Evolutionary conservation across 805 yeast genomes (phyloP), one percentile per base, ranked within the genome.

Genomic region (Yarrowia sp.): DNA sequence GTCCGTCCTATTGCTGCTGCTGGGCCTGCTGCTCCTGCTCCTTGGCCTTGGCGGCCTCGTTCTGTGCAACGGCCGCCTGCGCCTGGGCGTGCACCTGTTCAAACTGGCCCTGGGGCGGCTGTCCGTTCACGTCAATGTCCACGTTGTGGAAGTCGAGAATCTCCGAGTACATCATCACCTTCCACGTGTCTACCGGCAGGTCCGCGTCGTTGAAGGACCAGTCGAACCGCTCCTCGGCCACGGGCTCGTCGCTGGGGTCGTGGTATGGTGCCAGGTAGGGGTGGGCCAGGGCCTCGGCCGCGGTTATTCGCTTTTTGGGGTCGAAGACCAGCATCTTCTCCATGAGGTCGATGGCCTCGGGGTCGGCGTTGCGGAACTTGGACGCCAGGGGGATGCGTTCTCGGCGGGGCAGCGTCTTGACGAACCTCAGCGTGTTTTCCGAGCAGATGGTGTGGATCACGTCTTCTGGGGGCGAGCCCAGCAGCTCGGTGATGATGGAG

Each of bases 141-240:
- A 88, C 89, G 73, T 91, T 96, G 75, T 93, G 98, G 82, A 91
- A 93, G 73, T 93, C 97, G 67, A 94, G 79, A 65, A 93, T 94
- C 76, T 93, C 99, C 60, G 96, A 87, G 76, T 94, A 94, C 97
- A 94, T 93, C 98, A 94, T 93, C 18, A 91, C 96, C 77, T 96
- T 85, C 99, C 99, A 93, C 13, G 97, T 90, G 71, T 94, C 98
- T 16, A 94, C 94, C 3, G 98, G 97, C 69, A 93, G 80, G 74
- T 93, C 99, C 0, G 97, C 98, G 68, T 96, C 98, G 73, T 94
- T 93, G 75, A 93, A 93, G 70, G 94, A 86, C 99, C 99, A 94
- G 75, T 94, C 99, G 70, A 94, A 94, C 72, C 87, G 88, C 67
- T 87, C 89, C 53, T 85, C 90, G 29, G 98, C 97, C 5, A 83